Evolutionary conservation across 805 yeast genomes (phyloP).

Genomic region (Schwanniomyces sp.): DNA sequence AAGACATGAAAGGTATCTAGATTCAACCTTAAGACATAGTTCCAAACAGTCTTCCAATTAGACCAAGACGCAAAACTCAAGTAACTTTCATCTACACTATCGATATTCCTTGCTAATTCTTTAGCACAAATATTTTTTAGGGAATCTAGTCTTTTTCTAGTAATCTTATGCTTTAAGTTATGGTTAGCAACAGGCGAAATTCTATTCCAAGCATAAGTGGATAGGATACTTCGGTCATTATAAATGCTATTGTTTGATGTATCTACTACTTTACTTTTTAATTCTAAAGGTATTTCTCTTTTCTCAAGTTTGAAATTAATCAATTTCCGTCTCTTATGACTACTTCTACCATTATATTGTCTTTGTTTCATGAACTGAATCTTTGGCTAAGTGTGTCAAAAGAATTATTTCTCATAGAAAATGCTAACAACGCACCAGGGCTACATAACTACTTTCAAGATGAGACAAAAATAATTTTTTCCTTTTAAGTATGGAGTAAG

Average conservation of each 20-base stretch:
- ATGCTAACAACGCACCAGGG: background rate
- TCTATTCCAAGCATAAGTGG: conserved; percentile 14
- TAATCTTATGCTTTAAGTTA: background rate
- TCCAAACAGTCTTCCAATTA: conserved; percentile 36
- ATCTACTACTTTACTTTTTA: conserved; percentile 1
- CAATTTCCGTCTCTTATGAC: background rate
- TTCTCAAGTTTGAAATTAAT: background rate
- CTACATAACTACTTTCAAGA: background rate
- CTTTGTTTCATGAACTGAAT: too few relatives aligned
- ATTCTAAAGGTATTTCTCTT: background rate
- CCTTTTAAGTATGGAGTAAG: background rate
- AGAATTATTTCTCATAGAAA: background rate
- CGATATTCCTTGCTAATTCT: conserved; percentile 27
- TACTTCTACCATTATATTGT: background rate
- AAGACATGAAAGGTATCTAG: conserved; percentile 32
- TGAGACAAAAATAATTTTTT: conserved; percentile 1
- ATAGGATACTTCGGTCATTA: conserved; percentile 6
- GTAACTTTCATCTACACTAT: conserved; percentile 15
- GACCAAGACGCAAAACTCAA: conserved; percentile 23
- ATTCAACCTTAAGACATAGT: conserved; percentile 17
- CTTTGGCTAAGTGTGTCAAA: background rate
- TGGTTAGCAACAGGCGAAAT: conserved; percentile 8
- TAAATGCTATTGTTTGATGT: conserved; percentile 3
- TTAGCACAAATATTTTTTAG: conserved; percentile 25
- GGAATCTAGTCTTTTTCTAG: conserved; percentile 9